phyloP scores from a whole-genome alignment of 257 asterid species.

The Primulina eburnea region DNA sequence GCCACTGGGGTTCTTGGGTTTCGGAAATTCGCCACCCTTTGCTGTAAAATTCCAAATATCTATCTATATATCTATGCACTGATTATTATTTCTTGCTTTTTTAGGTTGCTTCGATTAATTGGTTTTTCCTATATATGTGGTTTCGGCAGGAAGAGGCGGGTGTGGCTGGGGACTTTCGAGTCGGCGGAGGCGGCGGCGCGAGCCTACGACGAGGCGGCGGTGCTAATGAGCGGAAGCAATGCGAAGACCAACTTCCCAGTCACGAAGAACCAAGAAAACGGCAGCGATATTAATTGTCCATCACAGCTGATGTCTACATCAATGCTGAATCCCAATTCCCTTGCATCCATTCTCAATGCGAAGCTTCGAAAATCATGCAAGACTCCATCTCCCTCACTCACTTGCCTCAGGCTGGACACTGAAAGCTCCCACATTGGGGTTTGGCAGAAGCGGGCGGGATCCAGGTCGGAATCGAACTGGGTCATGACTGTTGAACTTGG shows the following conservation, averaged over 20 bases:
- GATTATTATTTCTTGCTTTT: background rate
- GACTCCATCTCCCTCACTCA: constrained; percentile 76
- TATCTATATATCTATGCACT: background rate
- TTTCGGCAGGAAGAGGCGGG: constrained; percentile 57
- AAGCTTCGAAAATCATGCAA: constrained; percentile 76
- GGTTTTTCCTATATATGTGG: too few relatives aligned
- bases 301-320: constrained; percentile 27
- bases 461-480: constrained; percentile 73
- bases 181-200: constrained; percentile 86
- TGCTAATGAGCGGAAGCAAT: constrained; percentile 68
- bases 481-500: constrained; percentile 82
- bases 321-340: constrained; percentile 24
- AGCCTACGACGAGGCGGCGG: constrained; percentile 93
- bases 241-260: constrained; percentile 80
- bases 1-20: constrained; percentile 99
- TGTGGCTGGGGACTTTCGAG: constrained; percentile 84
- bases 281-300: constrained; percentile 12
- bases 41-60: constrained; percentile 39
- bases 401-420: constrained; percentile 77
- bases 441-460: constrained; percentile 95
- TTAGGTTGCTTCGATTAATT: background rate
- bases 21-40: constrained; percentile 92
- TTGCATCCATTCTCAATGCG: constrained; percentile 65
- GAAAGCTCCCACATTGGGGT: constrained; percentile 85
- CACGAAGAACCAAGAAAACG: constrained; percentile 30